phyloP scores from a whole-genome alignment of 1,139 yeast species.

The Candida sojae region DNA sequence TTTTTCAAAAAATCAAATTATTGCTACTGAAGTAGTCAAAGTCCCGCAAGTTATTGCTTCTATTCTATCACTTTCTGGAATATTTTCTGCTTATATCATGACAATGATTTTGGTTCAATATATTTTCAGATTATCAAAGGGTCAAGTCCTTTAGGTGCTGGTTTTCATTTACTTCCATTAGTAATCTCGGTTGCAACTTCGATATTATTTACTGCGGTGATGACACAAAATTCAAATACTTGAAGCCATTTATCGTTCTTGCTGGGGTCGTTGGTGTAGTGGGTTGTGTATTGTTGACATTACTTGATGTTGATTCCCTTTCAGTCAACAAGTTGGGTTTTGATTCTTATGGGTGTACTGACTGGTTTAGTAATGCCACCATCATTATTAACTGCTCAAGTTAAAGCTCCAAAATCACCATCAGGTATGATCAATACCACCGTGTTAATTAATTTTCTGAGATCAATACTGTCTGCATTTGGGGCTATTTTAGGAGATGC shows the following conservation, averaged over 20 bases:
- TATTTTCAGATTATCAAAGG: constrained; percentile 41
- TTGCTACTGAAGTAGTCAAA: constrained; percentile 28
- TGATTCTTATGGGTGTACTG: constrained; percentile 33
- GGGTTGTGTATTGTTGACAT: constrained; percentile 34
- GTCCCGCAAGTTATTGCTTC: constrained; percentile 26
- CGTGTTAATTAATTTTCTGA: constrained; percentile 29
- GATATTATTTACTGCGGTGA: constrained; percentile 30
- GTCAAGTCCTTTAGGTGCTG: constrained; percentile 36
- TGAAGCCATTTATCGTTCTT: constrained; percentile 31
- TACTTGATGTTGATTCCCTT: constrained; percentile 33
- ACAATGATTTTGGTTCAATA: constrained; percentile 26
- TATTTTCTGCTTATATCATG: constrained; percentile 28
- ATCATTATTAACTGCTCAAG: constrained; percentile 29
- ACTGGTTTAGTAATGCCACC: constrained; percentile 34
- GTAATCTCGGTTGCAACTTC: constrained; percentile 34
- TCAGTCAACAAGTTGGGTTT: constrained; percentile 34
- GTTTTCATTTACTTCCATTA: constrained; percentile 38
- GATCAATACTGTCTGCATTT: constrained; percentile 33
- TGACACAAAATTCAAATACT: constrained; percentile 28
- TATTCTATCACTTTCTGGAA: constrained; percentile 21
- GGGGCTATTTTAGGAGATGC: constrained; percentile 36
- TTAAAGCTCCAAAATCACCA: constrained; percentile 37
- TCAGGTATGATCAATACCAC: constrained; percentile 43
- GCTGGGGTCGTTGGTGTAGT: constrained; percentile 31
- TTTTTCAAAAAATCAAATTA: constrained; percentile 28